Evolutionary conservation across 495 filamentous ascomycete species (phyloP).

Genomic region (Xylaria cubensis): DNA sequence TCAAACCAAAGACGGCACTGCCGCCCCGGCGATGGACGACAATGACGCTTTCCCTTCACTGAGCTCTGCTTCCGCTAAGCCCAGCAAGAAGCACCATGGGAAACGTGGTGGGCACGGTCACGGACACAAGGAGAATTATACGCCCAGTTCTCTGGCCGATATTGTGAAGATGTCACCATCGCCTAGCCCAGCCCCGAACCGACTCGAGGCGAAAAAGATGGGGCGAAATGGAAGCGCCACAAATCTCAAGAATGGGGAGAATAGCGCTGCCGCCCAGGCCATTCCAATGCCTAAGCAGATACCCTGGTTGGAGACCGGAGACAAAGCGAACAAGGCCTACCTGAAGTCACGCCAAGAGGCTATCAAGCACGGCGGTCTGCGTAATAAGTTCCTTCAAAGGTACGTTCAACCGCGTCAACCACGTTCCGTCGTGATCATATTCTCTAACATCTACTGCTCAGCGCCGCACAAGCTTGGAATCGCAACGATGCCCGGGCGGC

Average conservation of each 20-base stretch:
- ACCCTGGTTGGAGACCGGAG: slow-evolving; percentile 97
- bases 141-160: slow-evolving; percentile 87
- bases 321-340: slow-evolving; percentile 87
- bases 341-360: slow-evolving; percentile 92
- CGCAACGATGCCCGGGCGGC: slow-evolving; percentile 96
- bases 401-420: slow-evolving; percentile 44
- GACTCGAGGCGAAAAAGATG: slow-evolving; percentile 56
- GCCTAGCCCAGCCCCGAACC: slow-evolving; percentile 58
- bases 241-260: slow-evolving; percentile 69
- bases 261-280: slow-evolving; percentile 77
- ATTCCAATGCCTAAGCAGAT: slow-evolving; percentile 91
- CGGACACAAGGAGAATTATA: slow-evolving; percentile 69
- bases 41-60: slow-evolving; percentile 95
- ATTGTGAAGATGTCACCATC: slow-evolving; percentile 82
- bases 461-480: slow-evolving; percentile 99
- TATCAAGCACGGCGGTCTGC: slow-evolving; percentile 91
- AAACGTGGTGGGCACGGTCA: slow-evolving; percentile 82
- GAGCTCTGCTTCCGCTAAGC: slow-evolving; percentile 78
- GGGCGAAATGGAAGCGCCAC: slow-evolving; percentile 61
- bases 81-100: slow-evolving; percentile 86
- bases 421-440: neutral
- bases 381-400: slow-evolving; percentile 98
- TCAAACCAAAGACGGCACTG: slow-evolving; percentile 68
- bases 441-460: slow-evolving; percentile 49
- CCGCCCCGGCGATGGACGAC: slow-evolving; percentile 85